Evolutionary conservation across 2,329 filamentous ascomycete genomes (phyloP), one percentile per base, ranked within the genome.

Genomic region (Immersiporthe knoxdaviesiana): DNA sequence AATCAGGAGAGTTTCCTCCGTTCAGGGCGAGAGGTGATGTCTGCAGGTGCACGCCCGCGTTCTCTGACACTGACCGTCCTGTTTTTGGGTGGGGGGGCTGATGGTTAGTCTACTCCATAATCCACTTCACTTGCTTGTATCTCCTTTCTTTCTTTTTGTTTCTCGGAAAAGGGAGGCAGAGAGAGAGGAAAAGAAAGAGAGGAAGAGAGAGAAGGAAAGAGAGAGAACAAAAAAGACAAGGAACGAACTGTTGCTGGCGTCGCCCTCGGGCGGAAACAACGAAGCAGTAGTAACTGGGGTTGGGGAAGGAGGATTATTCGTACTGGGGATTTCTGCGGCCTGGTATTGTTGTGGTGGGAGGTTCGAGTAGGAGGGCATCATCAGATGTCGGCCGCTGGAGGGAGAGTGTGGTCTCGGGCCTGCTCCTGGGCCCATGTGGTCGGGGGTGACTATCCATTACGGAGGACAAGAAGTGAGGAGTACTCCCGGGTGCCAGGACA

Each of bases 311-410:
- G 74, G 72, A 74, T 79, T 78, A 78, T 79, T 74, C 79, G 79
- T 79, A 81, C 78, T 78, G 75, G 78, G 80, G 75, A 86, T 81
- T 64, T 87, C 84, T 73, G 90, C 88, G 72, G 88, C 44, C 63
- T 68, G 61, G 50, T 71, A 71, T n/a, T 71, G 70, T 44, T 71
- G 70, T 37, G 70, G 88, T 64, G 76, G 76, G 24, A 93, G 86
- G 76, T 91, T 88, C 54, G 67, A 65, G 39, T 67, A 71, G n/a
- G 70, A 68, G 35, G 70, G 70, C 67, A 71, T 71, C 70, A 71
- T 71, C 44, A 71, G 30, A 24, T 71, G 70, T 59, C 70, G 63
- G 61, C 52, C 32, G 54, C 59, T 50, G 16, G 67, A 67, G 14
- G 68, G 67, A 58, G 70, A 63, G 39, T 66, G 24, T 24, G 59